Evolutionary conservation across 2,329 filamentous ascomycete species (phyloP).

Genomic region (Tolypocladium cylindrosporum): DNA sequence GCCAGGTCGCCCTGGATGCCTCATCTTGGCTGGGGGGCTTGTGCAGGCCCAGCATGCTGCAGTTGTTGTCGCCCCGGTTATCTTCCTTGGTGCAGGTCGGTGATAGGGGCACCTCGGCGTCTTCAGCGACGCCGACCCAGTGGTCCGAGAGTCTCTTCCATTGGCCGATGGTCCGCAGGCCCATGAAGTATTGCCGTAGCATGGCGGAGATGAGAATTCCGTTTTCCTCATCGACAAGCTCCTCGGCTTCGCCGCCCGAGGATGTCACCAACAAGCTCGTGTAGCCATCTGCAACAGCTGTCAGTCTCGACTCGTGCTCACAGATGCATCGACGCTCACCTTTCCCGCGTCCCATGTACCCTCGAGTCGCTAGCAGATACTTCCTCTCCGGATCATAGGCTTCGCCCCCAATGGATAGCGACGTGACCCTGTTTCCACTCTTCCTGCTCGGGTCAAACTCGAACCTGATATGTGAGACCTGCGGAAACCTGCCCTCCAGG

Average conservation of each 20-base stretch:
- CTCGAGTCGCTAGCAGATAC: slow-evolving; percentile 70
- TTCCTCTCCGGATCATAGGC: slow-evolving; percentile 51
- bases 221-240: slow-evolving; percentile 76
- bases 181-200: slow-evolving; percentile 85
- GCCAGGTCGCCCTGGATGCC: slow-evolving; percentile 19
- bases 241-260: slow-evolving; percentile 66
- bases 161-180: slow-evolving; percentile 66
- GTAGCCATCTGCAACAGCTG: slow-evolving; percentile 54
- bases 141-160: slow-evolving; percentile 67
- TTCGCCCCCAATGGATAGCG: slow-evolving; percentile 48
- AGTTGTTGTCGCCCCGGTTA: slow-evolving; percentile 13
- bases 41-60: slow-evolving; percentile 10
- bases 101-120: slow-evolving; percentile 36
- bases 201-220: slow-evolving; percentile 80
- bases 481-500: slow-evolving; percentile 73
- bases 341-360: slow-evolving; percentile 83
- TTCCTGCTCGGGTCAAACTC: slow-evolving; percentile 56
- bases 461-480: slow-evolving; percentile 76
- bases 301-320: neutral
- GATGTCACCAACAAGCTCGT: slow-evolving; percentile 63
- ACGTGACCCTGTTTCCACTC: slow-evolving; percentile 52
- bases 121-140: slow-evolving; percentile 56
- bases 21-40: slow-evolving; percentile 7
- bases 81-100: slow-evolving; percentile 20
- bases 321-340: slow-evolving; percentile 17